Evolutionary conservation across 208 protist species (phyloP), one percentile per base, ranked within the genome.

Genomic region (Trypanosoma platydactyli): DNA sequence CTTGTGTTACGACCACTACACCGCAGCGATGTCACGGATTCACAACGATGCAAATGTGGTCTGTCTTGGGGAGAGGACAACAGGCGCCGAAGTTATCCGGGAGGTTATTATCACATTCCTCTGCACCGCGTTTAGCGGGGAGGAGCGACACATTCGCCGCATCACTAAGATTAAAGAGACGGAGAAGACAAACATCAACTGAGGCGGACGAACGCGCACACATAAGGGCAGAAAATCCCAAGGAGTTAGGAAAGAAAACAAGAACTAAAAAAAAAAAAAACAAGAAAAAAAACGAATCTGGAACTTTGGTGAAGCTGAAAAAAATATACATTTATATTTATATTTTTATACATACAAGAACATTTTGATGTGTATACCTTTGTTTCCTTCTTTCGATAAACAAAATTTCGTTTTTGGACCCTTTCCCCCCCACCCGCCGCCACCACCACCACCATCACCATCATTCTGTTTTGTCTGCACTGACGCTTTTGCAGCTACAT

Each of bases 21-120:
- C 91, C 18, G 92, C 95, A 1, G 56, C 71, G 30, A 81, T 98
- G 62, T 62, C 64, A 38, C 82, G 96, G 30, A 55, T 79, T 51
- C 95, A 98, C 77, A 98, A 98, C 72, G 77, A 98, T 76, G 92
- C 92, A 0, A 97, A 98, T 61, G 77, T 98, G 0, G 49, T 98
- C 16, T 95, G 90, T 68, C 66, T 94, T 11, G 97, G 97, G n/a
- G 84, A 86, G 52, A 80, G 94, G 48, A 79, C 79, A 15, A 83
- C 80, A 13, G 94, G 94, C 0, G 57, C 77, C 55, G 92, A 97
- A 64, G 63, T 96, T 44, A 84, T 96, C 12, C 75, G 82, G 33
- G 83, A 97, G 42, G 95, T 97, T 35, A 81, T 98, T 42, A 63
- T 73, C 16, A 89, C 76, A 6, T 98, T 97, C 64, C 59, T 98